Conservation (phyloP, 805 yeast species). For the Cyberlindnera mrakii region DNA sequence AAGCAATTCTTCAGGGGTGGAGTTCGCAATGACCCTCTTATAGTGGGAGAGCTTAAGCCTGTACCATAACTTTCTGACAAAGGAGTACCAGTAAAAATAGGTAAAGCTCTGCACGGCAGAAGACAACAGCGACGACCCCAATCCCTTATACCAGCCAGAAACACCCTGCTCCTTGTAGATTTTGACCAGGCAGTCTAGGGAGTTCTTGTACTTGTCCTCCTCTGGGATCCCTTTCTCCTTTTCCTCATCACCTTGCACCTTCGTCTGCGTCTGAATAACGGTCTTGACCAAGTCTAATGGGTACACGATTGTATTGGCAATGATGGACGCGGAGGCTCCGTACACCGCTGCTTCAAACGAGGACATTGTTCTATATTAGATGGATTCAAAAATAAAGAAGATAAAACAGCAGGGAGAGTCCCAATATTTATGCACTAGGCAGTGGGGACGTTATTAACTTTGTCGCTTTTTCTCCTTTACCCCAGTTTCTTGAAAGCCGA, state of each 20-base stretch:
- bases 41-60: slow-evolving; percentile 28
- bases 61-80: slow-evolving; percentile 50
- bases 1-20: slow-evolving; percentile 61
- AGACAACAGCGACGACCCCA: slow-evolving; percentile 60
- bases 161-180: slow-evolving; percentile 56
- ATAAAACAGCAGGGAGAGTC: too few species aligned
- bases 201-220: slow-evolving; percentile 39
- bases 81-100: slow-evolving; percentile 83
- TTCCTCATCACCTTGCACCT: slow-evolving; percentile 7
- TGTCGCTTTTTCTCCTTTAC: too few species aligned
- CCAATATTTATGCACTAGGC: too few species aligned
- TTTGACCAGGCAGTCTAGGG: slow-evolving; percentile 56
- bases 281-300: slow-evolving; percentile 79
- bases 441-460: too few species aligned
- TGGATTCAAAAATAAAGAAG: too few species aligned
- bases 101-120: slow-evolving; percentile 75
- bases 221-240: background rate
- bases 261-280: slow-evolving; percentile 62
- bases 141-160: slow-evolving; percentile 66
- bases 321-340: slow-evolving; percentile 76
- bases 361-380: slow-evolving; percentile 29
- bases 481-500: too few species aligned
- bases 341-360: slow-evolving; percentile 68
- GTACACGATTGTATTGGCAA: slow-evolving; percentile 74
- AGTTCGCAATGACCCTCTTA: slow-evolving; percentile 21